phyloP scores from a whole-genome alignment of 495 filamentous ascomycete species.

The Neurospora sublineolata region DNA sequence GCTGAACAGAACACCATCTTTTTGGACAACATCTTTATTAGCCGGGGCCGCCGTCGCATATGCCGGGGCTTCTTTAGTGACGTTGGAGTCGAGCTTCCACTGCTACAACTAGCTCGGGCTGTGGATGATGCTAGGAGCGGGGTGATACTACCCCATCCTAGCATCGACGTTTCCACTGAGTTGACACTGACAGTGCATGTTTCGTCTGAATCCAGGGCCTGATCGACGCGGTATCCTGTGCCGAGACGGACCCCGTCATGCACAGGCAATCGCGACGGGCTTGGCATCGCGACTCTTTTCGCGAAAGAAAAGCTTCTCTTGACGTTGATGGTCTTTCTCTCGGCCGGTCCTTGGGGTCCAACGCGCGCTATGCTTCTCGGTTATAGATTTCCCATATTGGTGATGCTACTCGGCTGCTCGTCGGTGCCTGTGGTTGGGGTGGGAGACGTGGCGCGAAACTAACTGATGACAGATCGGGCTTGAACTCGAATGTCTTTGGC shows the following conservation, averaged over 20 bases:
- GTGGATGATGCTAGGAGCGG: neutral
- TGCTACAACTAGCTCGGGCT: neutral
- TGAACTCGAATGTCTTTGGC: neutral
- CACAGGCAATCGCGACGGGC: neutral
- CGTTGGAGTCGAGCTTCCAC: neutral
- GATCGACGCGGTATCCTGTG: neutral
- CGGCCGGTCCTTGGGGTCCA: neutral
- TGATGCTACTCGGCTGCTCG: neutral
- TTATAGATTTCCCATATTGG: neutral
- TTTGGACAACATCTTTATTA: neutral
- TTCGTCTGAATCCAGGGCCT: neutral
- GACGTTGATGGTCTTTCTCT: neutral
- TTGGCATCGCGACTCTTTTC: neutral
- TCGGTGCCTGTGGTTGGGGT: neutral
- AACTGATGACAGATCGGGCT: neutral
- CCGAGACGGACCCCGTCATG: neutral
- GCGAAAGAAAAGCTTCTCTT: neutral
- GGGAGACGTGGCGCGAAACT: neutral
- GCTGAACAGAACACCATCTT: neutral
- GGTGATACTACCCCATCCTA: neutral
- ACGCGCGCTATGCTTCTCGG: neutral
- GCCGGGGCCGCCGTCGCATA: neutral
- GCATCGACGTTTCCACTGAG: neutral
- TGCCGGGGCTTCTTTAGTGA: neutral
- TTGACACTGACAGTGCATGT: neutral